A percentile compares a stretch with the other conserved stretches of the same genome.
Conservation (phyloP, 2,329 filamentous ascomycete genomes). For the Torrubiellomyces zombiae region DNA sequence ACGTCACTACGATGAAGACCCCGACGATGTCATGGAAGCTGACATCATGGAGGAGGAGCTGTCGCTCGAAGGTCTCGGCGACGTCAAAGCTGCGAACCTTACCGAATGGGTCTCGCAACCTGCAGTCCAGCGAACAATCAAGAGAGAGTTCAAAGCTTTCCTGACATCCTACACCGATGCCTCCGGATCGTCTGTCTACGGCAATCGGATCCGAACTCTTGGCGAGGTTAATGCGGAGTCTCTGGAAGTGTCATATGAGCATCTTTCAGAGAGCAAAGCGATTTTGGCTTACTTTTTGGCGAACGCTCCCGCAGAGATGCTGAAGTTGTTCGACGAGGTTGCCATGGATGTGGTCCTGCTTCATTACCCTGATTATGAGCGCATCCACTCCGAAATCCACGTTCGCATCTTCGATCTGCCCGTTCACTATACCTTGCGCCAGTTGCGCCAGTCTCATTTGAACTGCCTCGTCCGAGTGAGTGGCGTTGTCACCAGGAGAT, state of each 20-base stretch:
- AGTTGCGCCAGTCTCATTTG: constrained; percentile 85
- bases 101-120: constrained; percentile 91
- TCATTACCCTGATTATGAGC: constrained; percentile 94
- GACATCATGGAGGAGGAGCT: constrained; percentile 95
- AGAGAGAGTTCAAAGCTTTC: constrained; percentile 93
- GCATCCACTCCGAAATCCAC: constrained; percentile 94
- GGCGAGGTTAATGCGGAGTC: constrained; percentile 95
- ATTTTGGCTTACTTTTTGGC: constrained; percentile 91
- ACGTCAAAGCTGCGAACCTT: constrained; percentile 83
- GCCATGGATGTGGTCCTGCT: constrained; percentile 92
- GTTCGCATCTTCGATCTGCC: constrained; percentile 92
- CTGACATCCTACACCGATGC: constrained; percentile 90
- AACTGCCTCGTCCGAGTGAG: constrained; percentile 91
- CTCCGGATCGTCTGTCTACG: constrained; percentile 81
- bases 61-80: constrained; percentile 74
- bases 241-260: constrained; percentile 88
- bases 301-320: constrained; percentile 85
- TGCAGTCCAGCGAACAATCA: constrained; percentile 81
- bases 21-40: constrained; percentile 78
- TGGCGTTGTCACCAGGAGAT: constrained; percentile 86
- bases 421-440: constrained; percentile 84
- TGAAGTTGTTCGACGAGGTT: constrained; percentile 91
- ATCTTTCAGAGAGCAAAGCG: constrained; percentile 78
- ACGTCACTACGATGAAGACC: constrained; percentile 88
- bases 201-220: constrained; percentile 83